Base-by-base conservation (phyloP, 2,329 filamentous ascomycete species). In the Clonostachys rhizophaga region DNA sequence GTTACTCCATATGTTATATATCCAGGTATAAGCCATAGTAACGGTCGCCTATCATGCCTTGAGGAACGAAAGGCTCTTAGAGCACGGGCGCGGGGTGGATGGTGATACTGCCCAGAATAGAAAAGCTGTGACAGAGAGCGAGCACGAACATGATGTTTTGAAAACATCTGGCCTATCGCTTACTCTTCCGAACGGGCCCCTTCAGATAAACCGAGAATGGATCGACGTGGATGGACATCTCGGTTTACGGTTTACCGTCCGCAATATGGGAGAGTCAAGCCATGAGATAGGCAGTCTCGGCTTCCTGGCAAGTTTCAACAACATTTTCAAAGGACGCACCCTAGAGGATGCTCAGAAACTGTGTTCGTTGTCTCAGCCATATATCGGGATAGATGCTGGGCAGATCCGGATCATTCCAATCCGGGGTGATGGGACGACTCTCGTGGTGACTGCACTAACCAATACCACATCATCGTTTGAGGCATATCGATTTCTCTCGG, bases 281-380 rank as follows among this genome's bases (percentile, higher is more conserved):
- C 47, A 83, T 4, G 79, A 83, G 49, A 59, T 84, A 6, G 80
- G 80, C 3, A 74, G 74, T 43, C 64, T 83, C 3, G 80, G 79
- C 0, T 74, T 84, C 44, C 79, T 79, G 0, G 70, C 78, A 16
- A 77, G 80, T 55, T 80, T 83, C 64, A 83, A 83, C 62, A 83
- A 75, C 57, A 81, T 84, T 52, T 83, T 83, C 54, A 79, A 71
- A 10, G 66, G 67, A 41, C 70, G 76, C 9, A 59, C 63, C 2
- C 69, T 76, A 0, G 61, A 63, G 3, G 70, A 78, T 7, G 79
- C 74, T 6, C 70, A 74, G 45, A 59, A 64, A 0, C 66, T 69
- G 33, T 83, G 79, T 55, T 76, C 75, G 1, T 66, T 83, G 5
- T 69, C 75, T 0, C 79, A 84, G 47, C 79, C 80, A 0, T 82